Base-by-base conservation (phyloP, 2,329 filamentous ascomycete species). In the Chrysoporthe austroafricana region DNA sequence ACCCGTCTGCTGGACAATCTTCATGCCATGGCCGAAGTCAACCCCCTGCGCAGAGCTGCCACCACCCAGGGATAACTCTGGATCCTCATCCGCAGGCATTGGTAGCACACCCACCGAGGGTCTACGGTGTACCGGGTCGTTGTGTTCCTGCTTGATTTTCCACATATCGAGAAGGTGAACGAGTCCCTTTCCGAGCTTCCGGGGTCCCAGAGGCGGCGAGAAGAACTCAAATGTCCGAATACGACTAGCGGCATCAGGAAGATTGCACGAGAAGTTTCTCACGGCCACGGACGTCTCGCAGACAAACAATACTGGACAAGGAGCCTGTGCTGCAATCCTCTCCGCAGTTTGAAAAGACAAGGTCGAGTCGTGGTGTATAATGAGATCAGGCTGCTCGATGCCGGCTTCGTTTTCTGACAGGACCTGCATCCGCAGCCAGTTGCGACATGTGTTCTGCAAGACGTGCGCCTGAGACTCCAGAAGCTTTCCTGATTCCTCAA, bases 141-240 rank as follows among this genome's bases (percentile, higher is more conserved):
- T 65, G 36, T 69, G 43, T 36, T 60, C 54, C 54, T 69, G 63
- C 67, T 66, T 69, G 1, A 50, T 48, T 58, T 48, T 63, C 67
- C 67, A 69, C 63, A 69, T 69, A 11, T 62, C 64, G 6, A 69
- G 67, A 26, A 69, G 56, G 54, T 69, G 67, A 2, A 73, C 67
- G 26, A 80, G 71, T 2, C 76, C 72, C 26, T 77, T 77, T 16
- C 78, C 77, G 0, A 80, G 72, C 66, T 79, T 80, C 21, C 77
- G 77, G 6, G 79, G 78, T 0, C 79, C 79, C 4, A 78, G 78
- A 75, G 79, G 79, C 60, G 79, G 79, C 1, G 78, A 79, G 21
- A 79, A 75, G 56, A 78, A 79, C 60, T 80, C 79, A 11, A 78
- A 73, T 16, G 79, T 69, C 1, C 72, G 73, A 18, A 67, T 66